Conservation (phyloP, 805 yeast species). For the Zygosaccharomyces bisporus region DNA sequence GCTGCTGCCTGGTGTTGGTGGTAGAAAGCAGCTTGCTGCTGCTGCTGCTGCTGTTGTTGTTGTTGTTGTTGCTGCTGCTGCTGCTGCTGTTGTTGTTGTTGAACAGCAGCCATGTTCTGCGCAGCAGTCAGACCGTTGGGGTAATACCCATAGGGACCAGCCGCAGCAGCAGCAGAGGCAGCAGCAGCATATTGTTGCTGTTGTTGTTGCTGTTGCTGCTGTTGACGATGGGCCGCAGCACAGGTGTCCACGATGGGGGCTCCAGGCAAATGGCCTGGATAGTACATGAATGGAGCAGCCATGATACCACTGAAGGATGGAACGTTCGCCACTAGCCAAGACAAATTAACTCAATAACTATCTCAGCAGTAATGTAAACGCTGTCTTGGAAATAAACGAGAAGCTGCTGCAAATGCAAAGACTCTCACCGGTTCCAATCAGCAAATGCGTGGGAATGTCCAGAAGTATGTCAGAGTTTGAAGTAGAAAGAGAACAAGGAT, state of each 20-base stretch:
- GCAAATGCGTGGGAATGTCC: slow-evolving; percentile 8
- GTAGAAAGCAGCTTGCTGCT: slow-evolving; percentile 15
- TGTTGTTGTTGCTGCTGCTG: slow-evolving; percentile 19
- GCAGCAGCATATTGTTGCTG: slow-evolving; percentile 7
- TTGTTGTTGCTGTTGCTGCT: slow-evolving; percentile 11
- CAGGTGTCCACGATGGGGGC: slow-evolving; percentile 7
- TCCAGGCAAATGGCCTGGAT: slow-evolving; percentile 17
- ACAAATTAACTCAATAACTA: slow-evolving; percentile 37
- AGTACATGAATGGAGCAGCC: slow-evolving; percentile 19
- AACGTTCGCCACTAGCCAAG: slow-evolving; percentile 15
- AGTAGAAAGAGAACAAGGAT: slow-evolving; percentile 9
- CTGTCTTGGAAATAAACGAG: slow-evolving; percentile 4
- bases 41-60: slow-evolving; percentile 14
- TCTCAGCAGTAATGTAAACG: slow-evolving; percentile 17
- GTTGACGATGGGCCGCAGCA: slow-evolving; percentile 8
- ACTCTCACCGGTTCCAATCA: slow-evolving; percentile 5
- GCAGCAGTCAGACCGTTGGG: slow-evolving; percentile 8
- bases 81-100: slow-evolving; percentile 4
- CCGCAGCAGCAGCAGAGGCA: slow-evolving; percentile 6
- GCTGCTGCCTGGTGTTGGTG: slow-evolving; percentile 14
- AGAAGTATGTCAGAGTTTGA: slow-evolving; percentile 8
- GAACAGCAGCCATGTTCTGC: slow-evolving; percentile 6
- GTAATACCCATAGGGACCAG: slow-evolving; percentile 19
- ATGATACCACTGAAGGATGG: slow-evolving; percentile 8
- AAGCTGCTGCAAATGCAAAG: not conserved